Percentiles rank a stretch among this genome's conserved stretches.
Conservation (phyloP, 2,329 filamentous ascomycete genomes). For the Colletotrichum plurivorum region DNA sequence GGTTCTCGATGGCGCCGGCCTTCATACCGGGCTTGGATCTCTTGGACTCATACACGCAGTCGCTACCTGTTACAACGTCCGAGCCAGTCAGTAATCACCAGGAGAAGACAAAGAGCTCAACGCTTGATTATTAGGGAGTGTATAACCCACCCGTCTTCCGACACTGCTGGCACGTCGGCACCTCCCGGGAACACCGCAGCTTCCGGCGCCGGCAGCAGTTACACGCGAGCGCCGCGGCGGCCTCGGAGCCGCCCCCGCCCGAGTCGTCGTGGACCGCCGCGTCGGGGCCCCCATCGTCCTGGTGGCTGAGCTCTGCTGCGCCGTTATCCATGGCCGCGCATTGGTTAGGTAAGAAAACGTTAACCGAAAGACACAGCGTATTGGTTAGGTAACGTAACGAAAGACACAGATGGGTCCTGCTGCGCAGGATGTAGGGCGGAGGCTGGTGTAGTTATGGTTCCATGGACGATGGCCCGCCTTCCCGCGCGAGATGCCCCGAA, state of each 20-base stretch:
- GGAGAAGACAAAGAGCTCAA: neutral
- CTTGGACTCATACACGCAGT: conserved; percentile 50
- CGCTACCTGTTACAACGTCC: conserved; percentile 23
- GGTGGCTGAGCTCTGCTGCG: conserved; percentile 24
- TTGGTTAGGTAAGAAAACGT: neutral
- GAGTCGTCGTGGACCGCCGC: conserved; percentile 44
- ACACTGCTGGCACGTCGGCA: conserved; percentile 33
- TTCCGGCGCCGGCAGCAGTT: conserved; percentile 36
- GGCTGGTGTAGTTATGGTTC: conserved; percentile 27
- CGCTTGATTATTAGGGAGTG: no score
- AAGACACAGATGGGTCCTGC: neutral
- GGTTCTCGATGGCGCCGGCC: conserved; percentile 52
- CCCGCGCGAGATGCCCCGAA: conserved; percentile 16
- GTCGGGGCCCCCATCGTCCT: conserved; percentile 43
- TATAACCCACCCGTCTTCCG: conserved; percentile 32
- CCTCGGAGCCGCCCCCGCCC: conserved; percentile 60
- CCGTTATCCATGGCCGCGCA: conserved; percentile 23
- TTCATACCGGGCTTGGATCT: conserved; percentile 55
- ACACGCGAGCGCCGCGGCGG: conserved; percentile 52
- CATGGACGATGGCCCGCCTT: conserved; percentile 10
- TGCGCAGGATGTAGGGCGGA: conserved; percentile 24
- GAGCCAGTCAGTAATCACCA: neutral
- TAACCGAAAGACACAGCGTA: neutral
- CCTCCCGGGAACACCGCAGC: conserved; percentile 30
- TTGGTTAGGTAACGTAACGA: conserved; percentile 2